These are phyloP conservation scores for Plectranthus barbatus DNA, from an alignment of 257 asterid species.

Conservation along the genomic window DNA sequence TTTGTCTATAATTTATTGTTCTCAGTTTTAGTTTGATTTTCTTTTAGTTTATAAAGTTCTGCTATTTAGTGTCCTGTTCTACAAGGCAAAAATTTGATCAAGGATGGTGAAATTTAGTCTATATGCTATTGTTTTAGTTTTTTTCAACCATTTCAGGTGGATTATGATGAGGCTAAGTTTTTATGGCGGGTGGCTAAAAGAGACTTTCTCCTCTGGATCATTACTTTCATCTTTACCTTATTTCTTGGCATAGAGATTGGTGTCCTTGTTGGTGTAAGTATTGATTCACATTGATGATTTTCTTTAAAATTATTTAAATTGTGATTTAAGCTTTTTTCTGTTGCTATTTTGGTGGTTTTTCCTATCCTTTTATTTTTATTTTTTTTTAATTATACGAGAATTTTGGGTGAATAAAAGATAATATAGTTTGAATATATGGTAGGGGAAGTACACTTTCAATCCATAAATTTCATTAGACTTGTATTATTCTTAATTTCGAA, in stretches of 20 bases:
- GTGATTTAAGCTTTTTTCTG: background rate
- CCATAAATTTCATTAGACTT: background rate
- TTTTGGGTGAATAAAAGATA: no score
- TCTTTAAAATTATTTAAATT: background rate
- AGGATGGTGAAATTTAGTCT: background rate
- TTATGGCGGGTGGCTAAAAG: constrained; percentile 91
- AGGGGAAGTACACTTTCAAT: background rate
- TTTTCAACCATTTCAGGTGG: constrained; percentile 70
- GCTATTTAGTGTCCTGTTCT: background rate
- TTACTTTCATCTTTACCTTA: constrained; percentile 74
- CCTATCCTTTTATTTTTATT: background rate
- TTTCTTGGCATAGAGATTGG: constrained; percentile 97
- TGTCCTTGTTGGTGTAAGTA: constrained; percentile 88
- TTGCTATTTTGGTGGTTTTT: background rate
- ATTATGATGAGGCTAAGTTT: constrained; percentile 86
- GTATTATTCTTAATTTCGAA: background rate
- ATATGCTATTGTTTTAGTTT: constrained; percentile 9
- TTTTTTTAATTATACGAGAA: background rate
- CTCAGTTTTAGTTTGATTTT: background rate
- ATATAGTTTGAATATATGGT: background rate
- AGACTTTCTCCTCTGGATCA: constrained; percentile 87
- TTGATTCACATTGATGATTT: constrained; percentile 2
- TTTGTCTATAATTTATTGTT: background rate
- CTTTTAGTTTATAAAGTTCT: background rate
- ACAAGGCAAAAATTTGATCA: background rate